Conservation (phyloP, 2,329 filamentous ascomycete genomes). For the Polychaeton citri region DNA sequence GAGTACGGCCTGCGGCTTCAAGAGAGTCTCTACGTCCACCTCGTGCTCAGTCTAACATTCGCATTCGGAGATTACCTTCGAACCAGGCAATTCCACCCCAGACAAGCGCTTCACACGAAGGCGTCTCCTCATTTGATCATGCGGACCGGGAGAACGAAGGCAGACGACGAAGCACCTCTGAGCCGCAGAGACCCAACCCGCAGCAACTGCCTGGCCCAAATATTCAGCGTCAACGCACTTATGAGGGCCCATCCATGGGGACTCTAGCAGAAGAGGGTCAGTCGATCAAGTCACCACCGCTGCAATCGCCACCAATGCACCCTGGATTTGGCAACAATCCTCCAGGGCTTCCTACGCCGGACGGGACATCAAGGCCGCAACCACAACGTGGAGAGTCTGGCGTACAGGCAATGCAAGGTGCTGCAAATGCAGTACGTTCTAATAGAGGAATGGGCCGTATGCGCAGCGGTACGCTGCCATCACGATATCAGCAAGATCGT, state of each 20-base stretch:
- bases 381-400: constrained; percentile 7
- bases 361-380: constrained; percentile 1
- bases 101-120: constrained; percentile 3
- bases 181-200: constrained; percentile 13
- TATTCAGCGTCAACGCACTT: constrained; percentile 13
- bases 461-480: constrained; percentile 3
- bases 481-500: constrained; percentile 2
- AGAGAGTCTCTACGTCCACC: constrained; percentile 17
- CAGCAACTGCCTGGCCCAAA: constrained; percentile 9
- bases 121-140: neutral
- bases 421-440: constrained; percentile 14
- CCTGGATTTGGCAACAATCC: constrained; percentile 6
- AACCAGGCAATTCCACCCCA: constrained; percentile 5
- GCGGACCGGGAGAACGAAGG: constrained; percentile 9
- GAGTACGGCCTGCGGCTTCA: constrained; percentile 4
- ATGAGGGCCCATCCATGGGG: constrained; percentile 12
- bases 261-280: constrained; percentile 14
- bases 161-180: constrained; percentile 19
- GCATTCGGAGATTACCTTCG: constrained; percentile 18
- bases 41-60: constrained; percentile 18
- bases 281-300: constrained; percentile 3
- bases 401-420: constrained; percentile 13
- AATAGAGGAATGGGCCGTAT: constrained; percentile 13
- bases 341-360: constrained; percentile 6
- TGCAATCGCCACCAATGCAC: constrained; percentile 4